These are phyloP conservation scores for Termitomyces sp. DNA, from an alignment of 768 basidiomycete species.

Conservation along the genomic window DNA sequence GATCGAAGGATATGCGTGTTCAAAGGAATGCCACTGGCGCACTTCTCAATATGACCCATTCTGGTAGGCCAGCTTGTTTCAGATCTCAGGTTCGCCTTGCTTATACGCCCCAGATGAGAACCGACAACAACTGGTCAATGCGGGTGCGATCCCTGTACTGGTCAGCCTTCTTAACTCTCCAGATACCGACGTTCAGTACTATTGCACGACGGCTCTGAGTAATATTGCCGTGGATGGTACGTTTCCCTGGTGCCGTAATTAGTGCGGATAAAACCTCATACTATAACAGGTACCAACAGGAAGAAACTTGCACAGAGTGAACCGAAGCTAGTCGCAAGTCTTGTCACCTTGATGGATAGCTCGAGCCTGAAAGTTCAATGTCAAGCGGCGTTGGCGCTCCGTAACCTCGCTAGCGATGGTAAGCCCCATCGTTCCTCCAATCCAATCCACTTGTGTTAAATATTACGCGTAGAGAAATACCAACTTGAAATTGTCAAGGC, in stretches of 20 bases:
- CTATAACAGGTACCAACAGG: conserved; percentile 64
- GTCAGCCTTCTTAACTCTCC: conserved; percentile 91
- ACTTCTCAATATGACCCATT: conserved; percentile 98
- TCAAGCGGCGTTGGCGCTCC: conserved; percentile 91
- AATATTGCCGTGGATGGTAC: conserved; percentile 97
- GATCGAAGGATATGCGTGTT: conserved; percentile 98
- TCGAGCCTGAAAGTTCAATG: conserved; percentile 98
- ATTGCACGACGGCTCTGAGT: conserved; percentile 96
- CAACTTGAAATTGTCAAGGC: conserved; percentile 97
- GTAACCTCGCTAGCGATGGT: conserved; percentile 98
- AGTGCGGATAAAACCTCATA: background rate
- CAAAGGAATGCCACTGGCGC: conserved; percentile 99
- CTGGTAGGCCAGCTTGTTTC: conserved; percentile 48
- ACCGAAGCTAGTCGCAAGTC: conserved; percentile 88
- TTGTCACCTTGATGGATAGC: conserved; percentile 96
- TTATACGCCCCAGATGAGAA: conserved; percentile 73
- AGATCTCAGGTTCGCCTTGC: background rate
- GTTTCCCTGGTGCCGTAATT: background rate
- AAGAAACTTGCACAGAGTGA: conserved; percentile 94
- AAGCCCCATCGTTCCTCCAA: conserved; percentile 15
- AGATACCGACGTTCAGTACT: conserved; percentile 99
- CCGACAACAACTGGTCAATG: conserved; percentile 95
- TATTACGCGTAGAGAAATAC: conserved; percentile 74
- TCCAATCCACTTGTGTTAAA: background rate
- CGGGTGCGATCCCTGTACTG: conserved; percentile 95